Base-by-base conservation (phyloP, 164 flowering plant species). In the Annona squamosa region DNA sequence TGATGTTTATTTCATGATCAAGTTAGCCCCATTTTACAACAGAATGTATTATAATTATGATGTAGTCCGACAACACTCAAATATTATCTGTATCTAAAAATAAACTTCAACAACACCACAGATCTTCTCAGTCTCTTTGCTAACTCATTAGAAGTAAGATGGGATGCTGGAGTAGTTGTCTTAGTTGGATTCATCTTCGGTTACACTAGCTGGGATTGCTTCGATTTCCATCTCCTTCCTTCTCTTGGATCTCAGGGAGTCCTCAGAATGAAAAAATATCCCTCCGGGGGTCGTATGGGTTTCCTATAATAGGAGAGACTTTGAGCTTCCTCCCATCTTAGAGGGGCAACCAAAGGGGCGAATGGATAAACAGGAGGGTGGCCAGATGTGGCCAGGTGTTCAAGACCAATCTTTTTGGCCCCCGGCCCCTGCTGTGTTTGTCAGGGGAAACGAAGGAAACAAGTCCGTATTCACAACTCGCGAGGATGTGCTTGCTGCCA, bases 371-470 rank as follows among this genome's bases (percentile, higher is more conserved):
- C 19, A 67, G 73, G 48, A 77, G 79, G 73, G 65, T 77, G 16
- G 63, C 70, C 5, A 70, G 65, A 59, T 42, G 63, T 45, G 79
- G 79, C 47, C 76, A 65, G 2, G 70, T 77, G 61, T 77, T 77
- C 57, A 77, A 77, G 65, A 77, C 76, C 43, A 73, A 76, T 10
- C 65, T 77, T 1, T 68, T 77, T 76, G 79, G 79, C 2, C 48
- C 68, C 37, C 37, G 37, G 37, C 37, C 13, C 73, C 76, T 26
- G 73, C 79, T n/a, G 71, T 77, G 3, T 43, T 77, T n/a, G 62
- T 77, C 26, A 77, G 71, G 10, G 79, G 79, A 65, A 73, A 52
- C 42, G 73, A 72, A 7, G 79, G 76, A 52, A 77, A 74, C 59
- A 72, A 64, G 46, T 77, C 73, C 12, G 42, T 77, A 3, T 70